Percentiles rank a stretch among this genome's conserved stretches.
Conservation (phyloP, 2,329 filamentous ascomycete genomes). For the Ciborinia camelliae region DNA sequence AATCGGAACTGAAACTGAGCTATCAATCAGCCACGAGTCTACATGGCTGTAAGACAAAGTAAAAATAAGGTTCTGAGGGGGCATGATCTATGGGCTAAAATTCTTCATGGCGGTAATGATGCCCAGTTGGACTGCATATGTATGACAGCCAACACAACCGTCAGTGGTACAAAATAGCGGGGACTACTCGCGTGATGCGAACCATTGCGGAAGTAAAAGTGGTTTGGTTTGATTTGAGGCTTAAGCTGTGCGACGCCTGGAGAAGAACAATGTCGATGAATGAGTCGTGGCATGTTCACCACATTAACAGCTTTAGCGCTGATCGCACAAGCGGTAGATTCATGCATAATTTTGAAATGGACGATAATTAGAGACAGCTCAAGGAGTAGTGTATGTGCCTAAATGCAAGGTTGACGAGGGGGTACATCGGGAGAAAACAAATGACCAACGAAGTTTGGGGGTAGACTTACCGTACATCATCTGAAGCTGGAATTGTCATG, state of each 20-base stretch:
- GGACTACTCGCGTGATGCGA: conserved; percentile 35
- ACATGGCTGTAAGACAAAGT: conserved; percentile 33
- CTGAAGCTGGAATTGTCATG: conserved; percentile 35
- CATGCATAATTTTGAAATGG: conserved; percentile 24
- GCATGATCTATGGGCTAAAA: conserved; percentile 20
- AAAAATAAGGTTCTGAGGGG: conserved; percentile 30
- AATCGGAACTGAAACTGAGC: conserved; percentile 36
- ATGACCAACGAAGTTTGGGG: conserved; percentile 28
- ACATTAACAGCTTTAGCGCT: conserved; percentile 25
- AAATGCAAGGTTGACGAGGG: conserved; percentile 29
- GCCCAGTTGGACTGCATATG: conserved; percentile 32
- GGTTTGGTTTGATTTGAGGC: conserved; percentile 31
- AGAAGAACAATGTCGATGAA: conserved; percentile 26
- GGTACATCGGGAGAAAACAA: conserved; percentile 26
- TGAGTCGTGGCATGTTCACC: conserved; percentile 33
- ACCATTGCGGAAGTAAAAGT: conserved; percentile 25
- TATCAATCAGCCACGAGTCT: conserved; percentile 36
- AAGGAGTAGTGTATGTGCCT: conserved; percentile 28
- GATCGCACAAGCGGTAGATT: conserved; percentile 19
- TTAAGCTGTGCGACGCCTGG: conserved; percentile 34
- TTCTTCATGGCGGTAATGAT: conserved; percentile 26
- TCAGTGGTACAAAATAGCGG: conserved; percentile 31
- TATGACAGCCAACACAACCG: conserved; percentile 35
- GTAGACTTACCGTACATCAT: conserved; percentile 39
- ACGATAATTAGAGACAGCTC: conserved; percentile 21